A percentile compares a stretch with the other conserved stretches of the same genome.
Evolutionary conservation across 768 basidiomycete genomes (phyloP).

Genomic region (Mycena crocata): DNA sequence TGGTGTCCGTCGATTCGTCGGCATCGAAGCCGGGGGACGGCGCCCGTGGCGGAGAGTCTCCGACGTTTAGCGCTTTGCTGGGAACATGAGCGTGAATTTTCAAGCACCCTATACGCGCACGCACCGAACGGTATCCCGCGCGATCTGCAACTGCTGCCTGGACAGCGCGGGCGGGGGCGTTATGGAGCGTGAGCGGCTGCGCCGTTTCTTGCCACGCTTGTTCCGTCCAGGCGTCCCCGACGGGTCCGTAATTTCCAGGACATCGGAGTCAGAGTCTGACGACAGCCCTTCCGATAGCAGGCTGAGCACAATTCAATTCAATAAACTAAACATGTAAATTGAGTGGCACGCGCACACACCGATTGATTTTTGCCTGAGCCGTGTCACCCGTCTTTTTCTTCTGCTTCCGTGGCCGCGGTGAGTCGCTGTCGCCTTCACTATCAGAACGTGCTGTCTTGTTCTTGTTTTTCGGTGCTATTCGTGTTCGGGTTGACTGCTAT

Average conservation of each 20-base stretch:
- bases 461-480: constrained; percentile 23
- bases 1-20: constrained; percentile 60
- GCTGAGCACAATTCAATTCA: background rate
- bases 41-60: constrained; percentile 45
- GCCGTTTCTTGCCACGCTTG: constrained; percentile 57
- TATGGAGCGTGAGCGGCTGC: constrained; percentile 77
- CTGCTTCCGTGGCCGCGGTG: constrained; percentile 50
- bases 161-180: constrained; percentile 81
- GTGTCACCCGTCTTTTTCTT: constrained; percentile 53
- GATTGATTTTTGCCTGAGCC: constrained; percentile 57
- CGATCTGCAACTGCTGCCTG: constrained; percentile 62
- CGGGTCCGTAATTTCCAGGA: constrained; percentile 50
- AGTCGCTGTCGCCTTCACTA: constrained; percentile 45
- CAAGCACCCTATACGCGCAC: constrained; percentile 44
- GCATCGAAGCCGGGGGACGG: constrained; percentile 59
- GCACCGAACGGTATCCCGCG: constrained; percentile 72
- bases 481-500: no score
- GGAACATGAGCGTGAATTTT: background rate
- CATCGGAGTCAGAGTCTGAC: constrained; percentile 42
- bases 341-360: constrained; percentile 50
- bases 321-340: constrained; percentile 5
- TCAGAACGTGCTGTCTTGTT: constrained; percentile 30
- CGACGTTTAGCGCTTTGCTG: constrained; percentile 67
- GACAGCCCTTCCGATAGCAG: constrained; percentile 51
- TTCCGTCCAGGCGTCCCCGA: constrained; percentile 46